Evolutionary conservation across 352 stramenopile species (phyloP), one percentile per base, ranked within the genome.

Genomic region (Phytophthora ohioensis): DNA sequence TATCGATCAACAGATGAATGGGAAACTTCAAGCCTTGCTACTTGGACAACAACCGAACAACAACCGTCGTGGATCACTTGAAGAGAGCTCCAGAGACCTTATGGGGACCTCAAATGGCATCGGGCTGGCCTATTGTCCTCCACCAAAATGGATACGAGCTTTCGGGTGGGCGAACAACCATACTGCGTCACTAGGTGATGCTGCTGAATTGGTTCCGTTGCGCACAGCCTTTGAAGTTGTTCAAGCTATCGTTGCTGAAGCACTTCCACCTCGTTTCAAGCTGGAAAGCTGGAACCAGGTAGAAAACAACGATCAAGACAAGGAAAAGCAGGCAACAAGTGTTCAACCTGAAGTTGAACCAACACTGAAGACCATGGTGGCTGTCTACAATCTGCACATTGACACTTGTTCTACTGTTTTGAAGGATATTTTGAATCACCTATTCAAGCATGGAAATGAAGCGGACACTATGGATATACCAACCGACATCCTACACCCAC

Each of bases 1-100:
- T 41, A 38, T 75, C 27, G 56, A 75, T 17, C 48, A 58, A 0
- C 35, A 63, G 36, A 66, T 49, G 32, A 45, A 71, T 32, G n/a
- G 11, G 8, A 75, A 78, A 43, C 59, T 77, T 15, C 70, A 74
- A 21, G 10, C 41, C 4, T 10, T 77, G 17, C 12, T 77, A 5
- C 48, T 77, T 32, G 65, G 65, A 32, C 42, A 56, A 5, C 60
- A 65, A 10, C 30, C 39, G 17, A 32, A n/a, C 8, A 42, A 6
- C 41, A 69, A 62, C 36, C 64, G 53, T 6, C 53, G 58, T 35
- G 46, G 52, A 3, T 64, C 69, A 4, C 5, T 69, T 4, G 47
- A 64, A 64, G 65, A 54, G 27, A 74, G 27, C 5, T 64, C 53
- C 15, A 57, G 31, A 34, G 53, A 64, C 36, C 34, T 73, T 0